These are phyloP conservation scores for Penicillium arizonense DNA, from an alignment of 495 filamentous ascomycete species.

Conservation along the genomic window DNA sequence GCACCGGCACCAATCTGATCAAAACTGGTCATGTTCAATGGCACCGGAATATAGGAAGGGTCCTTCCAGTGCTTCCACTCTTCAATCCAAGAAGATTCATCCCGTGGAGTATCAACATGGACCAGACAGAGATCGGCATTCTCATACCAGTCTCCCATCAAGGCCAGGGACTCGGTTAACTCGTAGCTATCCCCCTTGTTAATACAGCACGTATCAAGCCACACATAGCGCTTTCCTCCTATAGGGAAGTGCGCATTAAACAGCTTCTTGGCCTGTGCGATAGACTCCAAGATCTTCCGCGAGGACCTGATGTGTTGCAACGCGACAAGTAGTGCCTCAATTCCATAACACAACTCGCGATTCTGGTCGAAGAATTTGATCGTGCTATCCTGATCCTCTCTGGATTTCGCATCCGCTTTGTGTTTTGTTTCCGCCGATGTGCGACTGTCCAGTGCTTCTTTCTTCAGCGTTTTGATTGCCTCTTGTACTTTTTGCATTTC, in stretches of 20 bases:
- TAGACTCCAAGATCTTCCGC: slow-evolving; percentile 35
- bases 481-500: not conserved
- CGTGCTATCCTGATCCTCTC: not conserved
- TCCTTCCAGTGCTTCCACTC: slow-evolving; percentile 27
- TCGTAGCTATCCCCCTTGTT: slow-evolving; percentile 40
- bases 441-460: not conserved
- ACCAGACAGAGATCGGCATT: slow-evolving; percentile 46
- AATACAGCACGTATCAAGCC: slow-evolving; percentile 51
- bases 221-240: slow-evolving; percentile 40
- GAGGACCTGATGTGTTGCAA: slow-evolving; percentile 38
- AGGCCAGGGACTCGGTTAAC: slow-evolving; percentile 38
- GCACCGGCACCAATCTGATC: slow-evolving; percentile 2
- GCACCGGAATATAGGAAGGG: not conserved
- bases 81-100: slow-evolving; percentile 13
- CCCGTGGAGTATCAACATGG: slow-evolving; percentile 37
- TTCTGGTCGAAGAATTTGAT: slow-evolving; percentile 8
- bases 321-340: slow-evolving; percentile 32
- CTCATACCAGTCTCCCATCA: slow-evolving; percentile 50
- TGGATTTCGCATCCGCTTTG: not conserved
- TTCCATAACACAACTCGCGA: slow-evolving; percentile 23
- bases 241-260: slow-evolving; percentile 33
- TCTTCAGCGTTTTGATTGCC: not conserved
- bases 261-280: slow-evolving; percentile 30
- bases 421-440: not conserved
- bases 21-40: slow-evolving; percentile 4